Evolutionary conservation across 192 early-diverging fungal species (phyloP).

Genomic region (Mortierella claussenii): DNA sequence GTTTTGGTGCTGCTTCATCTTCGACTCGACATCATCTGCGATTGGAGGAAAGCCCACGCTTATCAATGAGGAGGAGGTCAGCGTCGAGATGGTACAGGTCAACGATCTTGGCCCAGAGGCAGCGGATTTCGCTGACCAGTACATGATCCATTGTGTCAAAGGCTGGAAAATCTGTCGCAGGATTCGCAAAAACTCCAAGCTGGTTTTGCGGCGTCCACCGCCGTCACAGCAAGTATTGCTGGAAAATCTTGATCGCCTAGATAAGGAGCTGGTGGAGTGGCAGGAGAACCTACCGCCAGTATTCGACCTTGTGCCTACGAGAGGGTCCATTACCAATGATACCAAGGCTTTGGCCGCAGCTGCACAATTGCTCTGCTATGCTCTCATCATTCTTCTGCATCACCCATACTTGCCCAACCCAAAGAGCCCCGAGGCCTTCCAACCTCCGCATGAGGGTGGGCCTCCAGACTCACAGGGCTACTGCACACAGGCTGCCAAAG

Average conservation of each 20-base stretch:
- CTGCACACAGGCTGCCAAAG: constrained; percentile 52
- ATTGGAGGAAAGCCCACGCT: constrained; percentile 46
- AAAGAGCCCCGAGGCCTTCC: constrained; percentile 49
- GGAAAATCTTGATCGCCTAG: constrained; percentile 31
- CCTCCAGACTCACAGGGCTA: constrained; percentile 46
- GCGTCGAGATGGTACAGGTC: constrained; percentile 25
- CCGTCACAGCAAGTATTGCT: constrained; percentile 19
- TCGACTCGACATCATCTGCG: constrained; percentile 48
- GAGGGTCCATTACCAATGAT: constrained; percentile 32
- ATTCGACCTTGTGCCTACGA: constrained; percentile 38
- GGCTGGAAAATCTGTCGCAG: constrained; percentile 51
- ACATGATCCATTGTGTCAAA: constrained; percentile 35
- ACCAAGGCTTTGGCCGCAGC: constrained; percentile 25
- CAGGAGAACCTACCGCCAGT: constrained; percentile 33
- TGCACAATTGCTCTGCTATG: constrained; percentile 47
- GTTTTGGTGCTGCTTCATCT: constrained; percentile 43
- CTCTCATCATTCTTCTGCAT: constrained; percentile 44
- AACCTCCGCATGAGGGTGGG: constrained; percentile 13
- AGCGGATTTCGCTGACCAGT: constrained; percentile 40
- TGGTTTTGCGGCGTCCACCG: constrained; percentile 23
- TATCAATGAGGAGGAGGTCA: constrained; percentile 50
- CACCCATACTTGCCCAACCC: constrained; percentile 51
- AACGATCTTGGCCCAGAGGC: constrained; percentile 40
- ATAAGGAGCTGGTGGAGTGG: constrained; percentile 48
- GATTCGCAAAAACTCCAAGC: constrained; percentile 48